These are phyloP conservation scores for Chamaenerion angustifolium DNA, from an alignment of 345 rosid genomes.

Conservation along the genomic window DNA sequence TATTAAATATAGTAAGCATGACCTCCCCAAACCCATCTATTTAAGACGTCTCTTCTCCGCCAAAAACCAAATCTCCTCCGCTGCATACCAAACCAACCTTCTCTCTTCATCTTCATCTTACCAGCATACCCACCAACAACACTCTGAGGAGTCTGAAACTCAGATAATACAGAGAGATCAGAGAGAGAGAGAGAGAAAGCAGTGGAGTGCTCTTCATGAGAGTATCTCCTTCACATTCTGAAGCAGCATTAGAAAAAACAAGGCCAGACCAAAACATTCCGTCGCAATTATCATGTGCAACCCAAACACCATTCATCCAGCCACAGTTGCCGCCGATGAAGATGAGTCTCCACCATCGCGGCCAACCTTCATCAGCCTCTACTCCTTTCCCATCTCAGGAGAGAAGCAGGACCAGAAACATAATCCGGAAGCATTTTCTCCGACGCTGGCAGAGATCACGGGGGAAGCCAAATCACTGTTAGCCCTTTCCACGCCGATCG, in stretches of 20 bases:
- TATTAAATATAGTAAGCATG: no score
- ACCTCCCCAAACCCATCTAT: constrained; percentile 4
- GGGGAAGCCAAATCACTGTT: constrained; percentile 60
- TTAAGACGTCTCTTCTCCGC: constrained; percentile 6
- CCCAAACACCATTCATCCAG: constrained; percentile 11
- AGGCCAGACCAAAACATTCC: no score
- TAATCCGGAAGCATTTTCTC: neutral
- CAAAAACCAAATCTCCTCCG: neutral
- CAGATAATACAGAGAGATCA: no score
- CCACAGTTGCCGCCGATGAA: constrained; percentile 11
- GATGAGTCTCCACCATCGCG: constrained; percentile 9
- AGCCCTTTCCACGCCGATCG: constrained; percentile 67
- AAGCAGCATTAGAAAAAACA: no score
- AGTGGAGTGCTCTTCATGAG: constrained; percentile 36
- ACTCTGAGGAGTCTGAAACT: neutral
- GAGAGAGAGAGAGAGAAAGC: neutral
- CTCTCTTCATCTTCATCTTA: neutral
- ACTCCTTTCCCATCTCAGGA: constrained; percentile 19
- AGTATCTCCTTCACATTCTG: constrained; percentile 14
- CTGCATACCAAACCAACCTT: no score
- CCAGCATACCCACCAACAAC: neutral
- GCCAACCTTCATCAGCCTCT: constrained; percentile 20
- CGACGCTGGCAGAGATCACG: constrained; percentile 21
- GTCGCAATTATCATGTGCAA: constrained; percentile 32
- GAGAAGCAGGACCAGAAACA: constrained; percentile 12